Base-by-base conservation (phyloP, 306 rosid genomes). In the Ziziphus jujuba region DNA sequence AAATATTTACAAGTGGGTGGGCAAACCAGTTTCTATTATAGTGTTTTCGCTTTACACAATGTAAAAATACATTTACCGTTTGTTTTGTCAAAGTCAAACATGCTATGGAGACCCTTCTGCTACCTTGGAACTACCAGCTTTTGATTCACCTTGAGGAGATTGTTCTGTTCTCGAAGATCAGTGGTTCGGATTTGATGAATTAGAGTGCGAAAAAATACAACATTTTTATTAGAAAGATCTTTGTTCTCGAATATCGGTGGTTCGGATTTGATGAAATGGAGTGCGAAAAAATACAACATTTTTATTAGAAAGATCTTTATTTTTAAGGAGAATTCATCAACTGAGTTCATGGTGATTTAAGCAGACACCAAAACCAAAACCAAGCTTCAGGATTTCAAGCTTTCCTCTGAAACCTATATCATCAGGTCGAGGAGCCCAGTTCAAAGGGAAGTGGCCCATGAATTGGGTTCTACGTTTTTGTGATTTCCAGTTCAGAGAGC, bases 61-160 rank as follows among this genome's bases (percentile, higher is more conserved):
- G 12, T 10, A 40, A 40, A n/a, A 40, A 10, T 12, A 6, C 13
- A 40, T 9, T 40, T 40, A 61, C 16, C 0, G 22, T 63, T 48
- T 44, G 74, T 57, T 69, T 12, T 22, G 79, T 81, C 75, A 70
- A 60, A 65, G 62, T 55, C 63, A 56, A 22, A 17, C 2, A 2
- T 10, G n/a, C 47, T 35, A 33, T 22, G 5, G 28, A 19, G 53
- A 23, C 69, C 56, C 59, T 19, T 63, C 52, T 60, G 60, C 74
- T 21, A 52, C 50, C 23, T 40, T 19, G 22, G 63, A 34, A 51
- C 24, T 71, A 54, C 63, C 47, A 17, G 25, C 45, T 53, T 49
- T 44, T 31, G 54, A 52, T 59, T 40, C 50, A 56, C 15, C 40
- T 6, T 65, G 20, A 47, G 20, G 25, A 0, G 13, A 3, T 52